Evolutionary conservation across 2,329 filamentous ascomycete species (phyloP), one percentile per base, ranked within the genome.

Genomic region (Coniochaeta ligniaria): DNA sequence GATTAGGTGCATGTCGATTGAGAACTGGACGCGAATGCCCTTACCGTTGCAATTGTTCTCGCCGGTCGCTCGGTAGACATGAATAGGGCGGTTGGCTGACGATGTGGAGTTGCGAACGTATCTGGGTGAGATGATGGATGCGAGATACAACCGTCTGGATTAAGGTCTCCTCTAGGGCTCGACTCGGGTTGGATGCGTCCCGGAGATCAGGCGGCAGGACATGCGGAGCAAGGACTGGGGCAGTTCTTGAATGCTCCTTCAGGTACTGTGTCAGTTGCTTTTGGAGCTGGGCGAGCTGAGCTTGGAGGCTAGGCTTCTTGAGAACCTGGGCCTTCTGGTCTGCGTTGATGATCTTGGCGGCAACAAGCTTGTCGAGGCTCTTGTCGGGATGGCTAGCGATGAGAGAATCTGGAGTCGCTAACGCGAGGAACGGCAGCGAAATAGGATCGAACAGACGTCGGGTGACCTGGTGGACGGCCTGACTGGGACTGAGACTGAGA

Each of bases 261-360:
- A 87, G 88, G 78, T 87, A 89, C 72, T 90, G 87, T 60, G 78
- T 76, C 55, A 92, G 79, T 76, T 92, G 89, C 72, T 92, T 89
- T 74, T 93, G 89, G 63, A 85, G 77, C 72, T 90, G 86, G 59
- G 80, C 76, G 47, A 92, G 79, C 75, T 91, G 87, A 60, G 83
- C 78, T 69, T 88, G 82, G 33, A 93, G 84, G 38, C 79, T 78
- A 41, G 90, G 90, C 75, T 92, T 92, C 84, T 92, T 93, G 65
- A 87, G 79, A 61, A 88, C 83, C 72, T 91, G 87, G 12, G 88
- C 84, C 75, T 88, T 91, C 75, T 94, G 90, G 74, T 94, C 90
- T 74, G 81, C 72, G 72, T 94, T 94, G 82, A 94, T 91, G 71
- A 91, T 86, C 74, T 85, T 88, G 61, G 82, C 73, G 22, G 82